Evolutionary conservation across 768 basidiomycete species (phyloP).

Genomic region (Rhodocollybia butyracea): DNA sequence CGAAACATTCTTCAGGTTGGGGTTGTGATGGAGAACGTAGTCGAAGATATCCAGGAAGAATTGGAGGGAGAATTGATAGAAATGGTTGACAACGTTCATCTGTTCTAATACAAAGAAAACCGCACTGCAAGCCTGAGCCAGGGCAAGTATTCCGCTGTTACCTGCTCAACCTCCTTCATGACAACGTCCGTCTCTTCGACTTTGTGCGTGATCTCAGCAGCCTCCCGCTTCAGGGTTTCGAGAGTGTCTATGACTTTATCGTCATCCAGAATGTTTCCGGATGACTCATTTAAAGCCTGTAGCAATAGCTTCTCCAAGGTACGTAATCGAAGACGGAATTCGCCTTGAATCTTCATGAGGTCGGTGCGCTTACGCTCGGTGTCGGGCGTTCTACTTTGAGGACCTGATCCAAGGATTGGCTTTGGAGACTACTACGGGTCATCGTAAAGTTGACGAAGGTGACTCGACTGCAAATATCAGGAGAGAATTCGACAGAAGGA

Average conservation of each 20-base stretch:
- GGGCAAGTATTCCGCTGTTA: constrained; percentile 92
- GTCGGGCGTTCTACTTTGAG: constrained; percentile 97
- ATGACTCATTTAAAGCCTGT: constrained; percentile 94
- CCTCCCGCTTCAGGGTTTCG: constrained; percentile 93
- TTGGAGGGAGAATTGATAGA: constrained; percentile 96
- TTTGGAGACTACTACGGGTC: constrained; percentile 98
- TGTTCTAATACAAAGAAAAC: constrained; percentile 98
- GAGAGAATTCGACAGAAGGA: constrained; percentile 96
- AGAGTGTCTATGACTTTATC: constrained; percentile 97
- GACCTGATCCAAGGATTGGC: constrained; percentile 95
- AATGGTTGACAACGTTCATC: constrained; percentile 90
- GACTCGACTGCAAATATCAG: constrained; percentile 97
- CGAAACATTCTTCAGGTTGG: constrained; percentile 75
- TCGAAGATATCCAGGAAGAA: constrained; percentile 99
- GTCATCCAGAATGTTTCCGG: constrained; percentile 96
- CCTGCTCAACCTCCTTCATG: constrained; percentile 95
- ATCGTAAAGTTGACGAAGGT: constrained; percentile 97
- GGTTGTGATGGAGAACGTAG: constrained; percentile 88
- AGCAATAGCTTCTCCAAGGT: constrained; percentile 90
- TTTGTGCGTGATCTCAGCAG: constrained; percentile 92
- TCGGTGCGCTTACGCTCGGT: constrained; percentile 95
- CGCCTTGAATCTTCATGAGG: constrained; percentile 96
- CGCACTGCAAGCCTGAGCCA: constrained; percentile 94
- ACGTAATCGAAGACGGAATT: constrained; percentile 89
- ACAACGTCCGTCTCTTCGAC: constrained; percentile 95